Evolutionary conservation across 352 stramenopile species (phyloP).

Genomic region (Elongisporangium anandrum): DNA sequence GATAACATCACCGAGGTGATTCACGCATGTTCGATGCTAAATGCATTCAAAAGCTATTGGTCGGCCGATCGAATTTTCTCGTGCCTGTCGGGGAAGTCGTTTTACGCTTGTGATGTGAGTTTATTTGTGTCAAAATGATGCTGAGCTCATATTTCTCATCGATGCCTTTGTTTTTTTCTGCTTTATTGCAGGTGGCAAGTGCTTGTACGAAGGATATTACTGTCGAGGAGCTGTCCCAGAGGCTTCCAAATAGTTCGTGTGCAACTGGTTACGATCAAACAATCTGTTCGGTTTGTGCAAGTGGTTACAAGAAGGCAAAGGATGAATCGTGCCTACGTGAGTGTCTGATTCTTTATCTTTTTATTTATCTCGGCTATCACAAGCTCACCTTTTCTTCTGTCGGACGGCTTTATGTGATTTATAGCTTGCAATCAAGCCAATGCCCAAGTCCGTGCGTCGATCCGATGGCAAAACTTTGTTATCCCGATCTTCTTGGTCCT

Average conservation of each 20-base stretch:
- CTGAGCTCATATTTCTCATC: background rate
- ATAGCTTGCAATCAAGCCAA: constrained; percentile 53
- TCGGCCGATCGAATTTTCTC: constrained; percentile 47
- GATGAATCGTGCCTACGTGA: constrained; percentile 58
- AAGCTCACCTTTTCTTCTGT: no score
- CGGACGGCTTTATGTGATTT: no score
- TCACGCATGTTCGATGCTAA: constrained; percentile 24
- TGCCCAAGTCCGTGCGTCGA: constrained; percentile 34
- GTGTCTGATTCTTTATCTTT: no score
- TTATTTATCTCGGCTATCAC: no score
- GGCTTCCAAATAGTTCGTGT: constrained; percentile 29
- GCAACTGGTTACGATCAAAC: constrained; percentile 43
- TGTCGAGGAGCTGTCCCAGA: constrained; percentile 16
- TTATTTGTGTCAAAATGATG: background rate
- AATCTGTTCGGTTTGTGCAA: constrained; percentile 65
- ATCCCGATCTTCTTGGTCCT: constrained; percentile 52
- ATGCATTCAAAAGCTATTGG: constrained; percentile 55
- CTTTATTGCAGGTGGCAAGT: constrained; percentile 19
- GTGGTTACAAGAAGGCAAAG: constrained; percentile 45
- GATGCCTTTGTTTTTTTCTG: no score
- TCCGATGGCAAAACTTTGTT: constrained; percentile 73
- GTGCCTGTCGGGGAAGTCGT: constrained; percentile 43
- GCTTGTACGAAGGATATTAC: constrained; percentile 53
- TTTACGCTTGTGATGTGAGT: constrained; percentile 64
- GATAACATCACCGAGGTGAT: constrained; percentile 31